Conservation (phyloP, 2,329 filamentous ascomycete species). For the Aspergillus brasiliensis region DNA sequence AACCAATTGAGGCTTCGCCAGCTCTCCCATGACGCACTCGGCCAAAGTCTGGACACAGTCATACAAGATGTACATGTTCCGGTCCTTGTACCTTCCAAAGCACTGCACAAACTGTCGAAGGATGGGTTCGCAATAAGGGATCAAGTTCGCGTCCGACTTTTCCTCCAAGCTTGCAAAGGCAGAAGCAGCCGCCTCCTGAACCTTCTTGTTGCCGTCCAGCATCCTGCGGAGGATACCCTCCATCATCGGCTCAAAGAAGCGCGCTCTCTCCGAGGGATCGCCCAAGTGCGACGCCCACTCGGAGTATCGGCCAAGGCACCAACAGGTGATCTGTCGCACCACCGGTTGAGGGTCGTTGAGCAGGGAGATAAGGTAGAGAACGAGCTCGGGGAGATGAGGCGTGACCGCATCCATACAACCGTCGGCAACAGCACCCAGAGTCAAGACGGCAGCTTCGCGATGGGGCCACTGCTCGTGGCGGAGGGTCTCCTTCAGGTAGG, state of each 20-base stretch:
- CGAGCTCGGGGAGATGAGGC: slow-evolving; percentile 85
- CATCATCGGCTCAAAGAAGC: slow-evolving; percentile 95
- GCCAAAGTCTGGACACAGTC: slow-evolving; percentile 97
- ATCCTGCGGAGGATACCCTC: slow-evolving; percentile 91
- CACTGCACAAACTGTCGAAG: slow-evolving; percentile 89
- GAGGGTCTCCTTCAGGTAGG: slow-evolving; percentile 87
- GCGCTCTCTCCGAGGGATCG: slow-evolving; percentile 66
- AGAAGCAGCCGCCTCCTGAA: slow-evolving; percentile 93
- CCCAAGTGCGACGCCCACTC: slow-evolving; percentile 81
- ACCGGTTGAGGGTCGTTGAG: slow-evolving; percentile 84
- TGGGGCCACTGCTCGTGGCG: slow-evolving; percentile 88
- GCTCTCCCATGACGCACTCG: slow-evolving; percentile 79
- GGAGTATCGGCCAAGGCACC: slow-evolving; percentile 93
- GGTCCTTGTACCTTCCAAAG: slow-evolving; percentile 94
- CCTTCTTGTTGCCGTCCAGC: slow-evolving; percentile 96
- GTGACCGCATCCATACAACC: slow-evolving; percentile 89
- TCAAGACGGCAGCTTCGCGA: slow-evolving; percentile 90
- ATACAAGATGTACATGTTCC: slow-evolving; percentile 98
- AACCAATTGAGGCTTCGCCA: slow-evolving; percentile 80
- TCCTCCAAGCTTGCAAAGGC: slow-evolving; percentile 96
- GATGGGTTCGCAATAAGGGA: slow-evolving; percentile 86
- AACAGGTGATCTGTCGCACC: slow-evolving; percentile 95
- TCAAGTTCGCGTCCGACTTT: slow-evolving; percentile 77
- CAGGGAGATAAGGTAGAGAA: slow-evolving; percentile 85
- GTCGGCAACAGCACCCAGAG: slow-evolving; percentile 90